Conservation (phyloP, 495 filamentous ascomycete genomes). For the Penicillium bovifimosum region DNA sequence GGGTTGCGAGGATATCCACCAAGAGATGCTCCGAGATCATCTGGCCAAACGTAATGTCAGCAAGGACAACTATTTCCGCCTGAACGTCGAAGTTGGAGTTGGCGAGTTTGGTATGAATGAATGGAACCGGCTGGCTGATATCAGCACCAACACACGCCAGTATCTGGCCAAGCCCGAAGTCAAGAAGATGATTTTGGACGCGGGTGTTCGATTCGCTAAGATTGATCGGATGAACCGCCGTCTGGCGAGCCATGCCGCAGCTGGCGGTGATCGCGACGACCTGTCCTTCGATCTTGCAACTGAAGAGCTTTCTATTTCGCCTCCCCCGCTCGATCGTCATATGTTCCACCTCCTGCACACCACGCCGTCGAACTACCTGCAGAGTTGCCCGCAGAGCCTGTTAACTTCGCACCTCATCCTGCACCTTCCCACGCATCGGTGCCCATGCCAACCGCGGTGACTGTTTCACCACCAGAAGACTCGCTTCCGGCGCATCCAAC, state of each 20-base stretch:
- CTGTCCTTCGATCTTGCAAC: constrained; percentile 23
- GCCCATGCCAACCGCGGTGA: constrained; percentile 25
- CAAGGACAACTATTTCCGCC: constrained; percentile 90
- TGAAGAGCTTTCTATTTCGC: constrained; percentile 18
- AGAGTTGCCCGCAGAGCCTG: constrained; percentile 57
- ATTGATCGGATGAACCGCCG: constrained; percentile 65
- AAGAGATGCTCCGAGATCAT: constrained; percentile 70
- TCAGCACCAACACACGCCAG: constrained; percentile 80
- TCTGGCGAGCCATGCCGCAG: constrained; percentile 36
- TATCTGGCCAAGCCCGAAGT: constrained; percentile 74
- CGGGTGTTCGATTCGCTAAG: constrained; percentile 76
- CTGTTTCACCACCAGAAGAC: constrained; percentile 26
- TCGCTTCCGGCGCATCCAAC: constrained; percentile 32
- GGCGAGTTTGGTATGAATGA: constrained; percentile 99
- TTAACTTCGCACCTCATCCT: constrained; percentile 31
- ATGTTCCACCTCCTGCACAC: constrained; percentile 33
- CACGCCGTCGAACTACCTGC: constrained; percentile 62
- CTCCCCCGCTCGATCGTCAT: constrained; percentile 1
- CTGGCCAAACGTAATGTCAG: constrained; percentile 73
- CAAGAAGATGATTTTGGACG: constrained; percentile 65
- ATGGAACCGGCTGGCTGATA: constrained; percentile 87
- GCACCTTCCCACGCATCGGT: constrained; percentile 23
- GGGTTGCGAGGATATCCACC: constrained; percentile 87
- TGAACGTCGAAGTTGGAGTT: constrained; percentile 95
- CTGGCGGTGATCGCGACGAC: constrained; percentile 25